phyloP scores from a whole-genome alignment of 805 yeast species.

The Yarrowia sp. region DNA sequence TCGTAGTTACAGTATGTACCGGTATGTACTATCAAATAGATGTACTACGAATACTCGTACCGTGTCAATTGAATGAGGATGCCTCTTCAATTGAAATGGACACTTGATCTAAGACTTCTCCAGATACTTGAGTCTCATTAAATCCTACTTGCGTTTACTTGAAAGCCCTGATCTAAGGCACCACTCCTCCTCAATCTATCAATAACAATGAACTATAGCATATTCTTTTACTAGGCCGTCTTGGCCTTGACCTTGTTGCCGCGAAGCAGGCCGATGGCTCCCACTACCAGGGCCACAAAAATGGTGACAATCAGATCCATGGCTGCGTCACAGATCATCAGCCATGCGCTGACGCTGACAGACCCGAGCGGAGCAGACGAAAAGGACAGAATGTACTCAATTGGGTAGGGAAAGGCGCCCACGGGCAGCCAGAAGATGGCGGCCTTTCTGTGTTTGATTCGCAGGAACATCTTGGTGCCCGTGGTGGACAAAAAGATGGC shows the following conservation, averaged over 20 bases:
- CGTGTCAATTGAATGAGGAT: no score
- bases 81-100: no score
- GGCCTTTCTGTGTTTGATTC: slow-evolving; percentile 60
- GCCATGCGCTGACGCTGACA: slow-evolving; percentile 66
- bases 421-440: slow-evolving; percentile 67
- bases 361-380: slow-evolving; percentile 71
- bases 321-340: slow-evolving; percentile 51
- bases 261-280: slow-evolving; percentile 10
- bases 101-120: no score
- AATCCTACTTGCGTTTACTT: no score
- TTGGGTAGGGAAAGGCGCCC: slow-evolving; percentile 60
- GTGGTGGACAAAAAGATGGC: slow-evolving; percentile 54
- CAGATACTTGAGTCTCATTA: no score
- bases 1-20: no score
- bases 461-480: slow-evolving; percentile 54
- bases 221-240: neutral
- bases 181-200: neutral
- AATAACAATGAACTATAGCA: slow-evolving; percentile 1
- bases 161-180: no score
- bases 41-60: no score
- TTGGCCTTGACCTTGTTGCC: slow-evolving; percentile 31
- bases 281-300: slow-evolving; percentile 20
- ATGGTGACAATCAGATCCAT: slow-evolving; percentile 39
- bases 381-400: slow-evolving; percentile 65
- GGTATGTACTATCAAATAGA: no score